Conservation (phyloP, 257 asterid genomes). For the Avicennia marina region DNA sequence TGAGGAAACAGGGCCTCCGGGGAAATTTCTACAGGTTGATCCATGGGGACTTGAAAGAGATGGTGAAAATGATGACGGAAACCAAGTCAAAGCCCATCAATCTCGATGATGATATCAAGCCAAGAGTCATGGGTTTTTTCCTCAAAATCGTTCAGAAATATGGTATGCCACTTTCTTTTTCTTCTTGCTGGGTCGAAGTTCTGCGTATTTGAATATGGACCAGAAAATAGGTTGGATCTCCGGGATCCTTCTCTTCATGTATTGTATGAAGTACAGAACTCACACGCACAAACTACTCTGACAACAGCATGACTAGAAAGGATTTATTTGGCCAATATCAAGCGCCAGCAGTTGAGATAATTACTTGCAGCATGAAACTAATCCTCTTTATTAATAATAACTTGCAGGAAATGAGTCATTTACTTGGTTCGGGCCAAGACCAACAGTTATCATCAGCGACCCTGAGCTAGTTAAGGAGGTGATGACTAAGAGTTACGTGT, state of each 20-base stretch:
- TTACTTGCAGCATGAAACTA: no score
- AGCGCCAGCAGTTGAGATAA: no score
- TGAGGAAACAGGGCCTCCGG: conserved; percentile 40
- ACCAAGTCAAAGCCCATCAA: conserved; percentile 32
- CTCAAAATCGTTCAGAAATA: conserved; percentile 19
- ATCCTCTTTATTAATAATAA: neutral
- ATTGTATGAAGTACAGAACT: no score
- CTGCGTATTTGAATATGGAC: no score
- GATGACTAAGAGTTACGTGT: conserved; percentile 22
- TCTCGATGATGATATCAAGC: conserved; percentile 32
- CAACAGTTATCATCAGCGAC: conserved; percentile 32
- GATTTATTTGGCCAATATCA: no score
- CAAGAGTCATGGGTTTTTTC: conserved; percentile 20
- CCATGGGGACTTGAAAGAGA: conserved; percentile 45
- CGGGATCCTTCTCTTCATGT: no score
- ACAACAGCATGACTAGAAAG: no score
- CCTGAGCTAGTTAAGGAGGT: conserved; percentile 49
- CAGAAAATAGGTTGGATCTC: no score
- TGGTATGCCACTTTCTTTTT: conserved; percentile 22
- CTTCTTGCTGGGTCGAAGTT: neutral
- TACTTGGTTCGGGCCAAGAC: conserved; percentile 53
- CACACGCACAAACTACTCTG: no score
- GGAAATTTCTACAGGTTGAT: conserved; percentile 37
- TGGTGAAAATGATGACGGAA: neutral
- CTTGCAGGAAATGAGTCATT: conserved; percentile 43